phyloP scores from a whole-genome alignment of 768 basidiomycete genomes.

The Hypholoma sublateritium region DNA sequence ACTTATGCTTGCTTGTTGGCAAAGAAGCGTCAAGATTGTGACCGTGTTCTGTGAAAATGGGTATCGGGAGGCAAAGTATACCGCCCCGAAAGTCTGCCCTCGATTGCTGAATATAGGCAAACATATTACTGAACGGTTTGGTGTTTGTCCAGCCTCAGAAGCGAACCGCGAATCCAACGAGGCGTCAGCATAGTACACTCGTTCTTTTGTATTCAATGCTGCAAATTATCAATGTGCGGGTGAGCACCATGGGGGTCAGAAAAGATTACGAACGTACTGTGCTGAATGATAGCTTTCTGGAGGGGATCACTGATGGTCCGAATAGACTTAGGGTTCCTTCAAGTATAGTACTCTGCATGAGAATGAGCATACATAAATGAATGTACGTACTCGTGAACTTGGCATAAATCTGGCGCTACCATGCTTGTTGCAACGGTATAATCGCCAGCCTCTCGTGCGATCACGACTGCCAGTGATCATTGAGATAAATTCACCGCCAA shows the following conservation, averaged over 20 bases:
- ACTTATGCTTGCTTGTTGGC: slow-evolving; percentile 75
- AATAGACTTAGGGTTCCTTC: slow-evolving; percentile 60
- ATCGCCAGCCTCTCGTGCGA: slow-evolving; percentile 69
- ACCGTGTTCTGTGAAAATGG: slow-evolving; percentile 61
- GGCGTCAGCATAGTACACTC: slow-evolving; percentile 60
- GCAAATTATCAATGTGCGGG: not conserved
- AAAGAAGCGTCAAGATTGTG: slow-evolving; percentile 61
- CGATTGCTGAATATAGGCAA: slow-evolving; percentile 74
- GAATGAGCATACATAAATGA: not conserved
- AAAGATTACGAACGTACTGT: slow-evolving; percentile 42
- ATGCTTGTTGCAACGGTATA: slow-evolving; percentile 71
- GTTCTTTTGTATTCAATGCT: slow-evolving; percentile 70
- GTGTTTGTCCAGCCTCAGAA: slow-evolving; percentile 62
- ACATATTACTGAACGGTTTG: slow-evolving; percentile 62
- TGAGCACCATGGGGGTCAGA: not conserved
- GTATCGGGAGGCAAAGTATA: slow-evolving; percentile 67
- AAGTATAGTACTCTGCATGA: not conserved
- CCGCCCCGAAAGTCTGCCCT: slow-evolving; percentile 71
- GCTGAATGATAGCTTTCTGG: slow-evolving; percentile 65
- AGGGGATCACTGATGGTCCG: slow-evolving; percentile 60
- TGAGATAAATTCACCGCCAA: not conserved
- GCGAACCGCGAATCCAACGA: slow-evolving; percentile 66
- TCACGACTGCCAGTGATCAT: slow-evolving; percentile 43
- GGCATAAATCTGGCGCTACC: slow-evolving; percentile 55
- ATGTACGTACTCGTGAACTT: slow-evolving; percentile 63